Conservation (phyloP, 352 stramenopile species). For the Sclerospora graminicola region DNA sequence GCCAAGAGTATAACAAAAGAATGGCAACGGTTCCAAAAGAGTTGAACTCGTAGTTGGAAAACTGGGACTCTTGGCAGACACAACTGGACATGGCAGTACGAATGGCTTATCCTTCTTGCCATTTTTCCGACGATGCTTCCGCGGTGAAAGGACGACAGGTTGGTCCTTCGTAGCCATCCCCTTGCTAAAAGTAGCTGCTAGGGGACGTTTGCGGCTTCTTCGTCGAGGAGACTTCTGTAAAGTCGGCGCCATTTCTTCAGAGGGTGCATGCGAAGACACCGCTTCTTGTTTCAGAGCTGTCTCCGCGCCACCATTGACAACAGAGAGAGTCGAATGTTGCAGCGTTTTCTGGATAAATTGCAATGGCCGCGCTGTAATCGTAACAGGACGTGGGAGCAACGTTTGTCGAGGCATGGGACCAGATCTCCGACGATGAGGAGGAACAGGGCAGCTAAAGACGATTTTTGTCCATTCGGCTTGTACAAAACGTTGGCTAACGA, state of each 20-base stretch:
- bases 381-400: conserved; percentile 44
- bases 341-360: conserved; percentile 26
- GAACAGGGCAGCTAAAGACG: conserved; percentile 39
- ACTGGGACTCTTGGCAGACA: conserved; percentile 16
- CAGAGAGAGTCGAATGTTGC: conserved; percentile 13
- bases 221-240: conserved; percentile 18
- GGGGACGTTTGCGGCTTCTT: conserved; percentile 13
- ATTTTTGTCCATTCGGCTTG: conserved; percentile 80
- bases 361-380: conserved; percentile 45
- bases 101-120: conserved; percentile 14
- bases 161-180: conserved; percentile 2
- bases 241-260: conserved; percentile 6
- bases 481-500: conserved; percentile 26
- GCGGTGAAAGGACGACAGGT: conserved; percentile 20
- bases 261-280: conserved; percentile 6
- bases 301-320: conserved; percentile 7
- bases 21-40: conserved; percentile 25
- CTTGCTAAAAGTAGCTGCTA: conserved; percentile 9
- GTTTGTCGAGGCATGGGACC: conserved; percentile 29
- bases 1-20: conserved; percentile 26
- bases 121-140: conserved; percentile 29
- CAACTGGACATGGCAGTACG: conserved; percentile 22
- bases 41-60: conserved; percentile 26
- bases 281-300: conserved; percentile 4
- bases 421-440: conserved; percentile 20